Base-by-base conservation (phyloP, 2,329 filamentous ascomycete genomes). In the Neopestalotiopsis sp. region DNA sequence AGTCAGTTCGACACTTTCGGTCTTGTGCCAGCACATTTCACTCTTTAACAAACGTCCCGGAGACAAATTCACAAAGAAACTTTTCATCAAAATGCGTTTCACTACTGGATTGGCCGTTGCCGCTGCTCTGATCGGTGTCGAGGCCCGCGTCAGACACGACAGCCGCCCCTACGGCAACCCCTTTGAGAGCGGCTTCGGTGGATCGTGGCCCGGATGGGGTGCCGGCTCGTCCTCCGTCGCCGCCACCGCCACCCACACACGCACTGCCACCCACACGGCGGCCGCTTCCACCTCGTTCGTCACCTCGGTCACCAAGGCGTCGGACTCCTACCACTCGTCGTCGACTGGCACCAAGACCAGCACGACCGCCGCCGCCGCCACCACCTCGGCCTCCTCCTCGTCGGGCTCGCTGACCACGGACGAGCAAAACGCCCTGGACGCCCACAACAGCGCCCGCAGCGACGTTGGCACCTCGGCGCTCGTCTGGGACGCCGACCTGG, bases 371-470 rank as follows among this genome's bases (percentile, higher is more conserved):
- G 61, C 61, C 4, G 38, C 61, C 24, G 40, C 61, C 40, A 64
- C 38, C 61, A 45, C 38, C 17, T 20, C 61, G 40, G n/a, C 61
- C 42, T 53, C 61, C 12, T 45, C 38, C n/a, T 49, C 61, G 10
- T 53, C 45, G 7, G 45, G 45, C 45, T 53, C 45, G 14, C 38
- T 64, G 34, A 64, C 61, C 61, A 24, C 38, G 30, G 61, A 64
- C 61, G 34, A 64, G 61, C 61, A 64, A 38, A 64, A 64, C 61
- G 61, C 61, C n/a, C 61, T 64, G 9, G 61, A 64, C 42, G 61
- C 61, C 12, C 61, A 64, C 28, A 64, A 64, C 61, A 64, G 61
- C 40, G 61, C 61, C 40, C 61, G 61, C 34, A 64, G 61, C 40
- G 61, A 64, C 38, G 42, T 64, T 10, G 61, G 61, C 61, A 42